Evolutionary conservation across 306 rosid species (phyloP).

Genomic region (Potentilla sterilis): DNA sequence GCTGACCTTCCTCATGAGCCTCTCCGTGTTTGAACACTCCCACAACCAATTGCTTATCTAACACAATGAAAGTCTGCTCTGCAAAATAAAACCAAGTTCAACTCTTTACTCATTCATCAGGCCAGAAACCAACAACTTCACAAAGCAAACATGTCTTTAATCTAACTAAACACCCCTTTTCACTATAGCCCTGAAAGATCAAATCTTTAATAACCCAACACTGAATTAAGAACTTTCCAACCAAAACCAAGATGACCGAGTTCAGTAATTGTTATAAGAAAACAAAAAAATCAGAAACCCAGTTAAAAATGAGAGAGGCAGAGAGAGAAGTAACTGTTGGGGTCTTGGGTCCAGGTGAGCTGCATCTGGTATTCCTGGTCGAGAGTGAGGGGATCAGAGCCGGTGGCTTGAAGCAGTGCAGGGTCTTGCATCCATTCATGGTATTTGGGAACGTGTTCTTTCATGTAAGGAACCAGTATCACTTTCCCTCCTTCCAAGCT

Average conservation of each 20-base stretch:
- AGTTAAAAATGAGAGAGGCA: not conserved
- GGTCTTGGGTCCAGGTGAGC: conserved; percentile 83
- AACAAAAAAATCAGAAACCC: not conserved
- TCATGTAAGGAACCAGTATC: conserved; percentile 79
- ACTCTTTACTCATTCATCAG: conserved; percentile 1
- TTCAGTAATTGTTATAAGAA: not conserved
- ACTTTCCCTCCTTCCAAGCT: conserved; percentile 73
- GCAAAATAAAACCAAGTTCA: conserved; percentile 29
- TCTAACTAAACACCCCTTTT: too few relatives aligned
- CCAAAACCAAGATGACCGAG: conserved; percentile 22
- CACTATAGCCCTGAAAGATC: not conserved
- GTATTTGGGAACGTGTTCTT: conserved; percentile 72
- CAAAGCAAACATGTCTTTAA: not conserved
- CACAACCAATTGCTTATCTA: conserved; percentile 64
- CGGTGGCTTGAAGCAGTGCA: conserved; percentile 80
- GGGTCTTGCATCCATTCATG: conserved; percentile 87
- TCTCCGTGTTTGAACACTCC: conserved; percentile 68
- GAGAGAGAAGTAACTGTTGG: conserved; percentile 48
- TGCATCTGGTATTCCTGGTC: conserved; percentile 82
- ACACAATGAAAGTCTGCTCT: conserved; percentile 76
- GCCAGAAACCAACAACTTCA: not conserved
- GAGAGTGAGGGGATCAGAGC: conserved; percentile 80
- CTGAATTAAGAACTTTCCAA: not conserved
- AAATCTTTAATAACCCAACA: conserved; percentile 1
- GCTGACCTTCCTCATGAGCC: conserved; percentile 69